Conservation (phyloP, 257 asterid genomes). For the Solanum clarkiae region DNA sequence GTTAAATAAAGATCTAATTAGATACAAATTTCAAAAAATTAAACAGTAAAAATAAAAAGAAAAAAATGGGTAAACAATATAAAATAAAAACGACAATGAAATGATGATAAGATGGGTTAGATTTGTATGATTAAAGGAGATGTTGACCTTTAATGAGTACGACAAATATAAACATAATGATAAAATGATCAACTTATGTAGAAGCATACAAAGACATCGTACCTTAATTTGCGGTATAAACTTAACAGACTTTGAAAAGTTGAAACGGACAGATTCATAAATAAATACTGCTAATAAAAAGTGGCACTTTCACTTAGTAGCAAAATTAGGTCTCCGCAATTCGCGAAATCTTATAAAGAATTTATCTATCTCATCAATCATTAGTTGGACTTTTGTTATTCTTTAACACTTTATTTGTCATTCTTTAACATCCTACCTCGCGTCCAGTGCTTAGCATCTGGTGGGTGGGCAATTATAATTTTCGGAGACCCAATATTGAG, state of each 20-base stretch:
- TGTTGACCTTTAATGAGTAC: background rate
- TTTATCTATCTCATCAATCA: background rate
- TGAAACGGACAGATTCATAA: background rate
- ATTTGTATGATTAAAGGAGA: background rate
- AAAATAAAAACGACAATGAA: background rate
- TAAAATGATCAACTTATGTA: background rate
- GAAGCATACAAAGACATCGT: background rate
- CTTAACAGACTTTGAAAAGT: background rate
- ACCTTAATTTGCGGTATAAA: background rate
- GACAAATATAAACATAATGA: background rate
- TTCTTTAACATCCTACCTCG: rapidly evolving
- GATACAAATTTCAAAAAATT: background rate
- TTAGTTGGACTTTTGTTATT: too few relatives aligned
- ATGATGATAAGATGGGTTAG: background rate
- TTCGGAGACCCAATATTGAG: too few relatives aligned
- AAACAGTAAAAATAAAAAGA: background rate
- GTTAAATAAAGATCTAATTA: too few relatives aligned
- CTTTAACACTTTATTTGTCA: too few relatives aligned
- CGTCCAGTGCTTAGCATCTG: too few relatives aligned
- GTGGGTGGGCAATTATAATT: too few relatives aligned
- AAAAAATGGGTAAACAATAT: background rate
- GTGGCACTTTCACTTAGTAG: background rate
- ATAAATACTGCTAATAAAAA: background rate
- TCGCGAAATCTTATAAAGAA: too few relatives aligned
- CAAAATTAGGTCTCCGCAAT: too few relatives aligned